Percentiles rank a stretch among this genome's conserved stretches.
Evolutionary conservation across 306 rosid species (phyloP).

Genomic region (Hippophae tibetana): DNA sequence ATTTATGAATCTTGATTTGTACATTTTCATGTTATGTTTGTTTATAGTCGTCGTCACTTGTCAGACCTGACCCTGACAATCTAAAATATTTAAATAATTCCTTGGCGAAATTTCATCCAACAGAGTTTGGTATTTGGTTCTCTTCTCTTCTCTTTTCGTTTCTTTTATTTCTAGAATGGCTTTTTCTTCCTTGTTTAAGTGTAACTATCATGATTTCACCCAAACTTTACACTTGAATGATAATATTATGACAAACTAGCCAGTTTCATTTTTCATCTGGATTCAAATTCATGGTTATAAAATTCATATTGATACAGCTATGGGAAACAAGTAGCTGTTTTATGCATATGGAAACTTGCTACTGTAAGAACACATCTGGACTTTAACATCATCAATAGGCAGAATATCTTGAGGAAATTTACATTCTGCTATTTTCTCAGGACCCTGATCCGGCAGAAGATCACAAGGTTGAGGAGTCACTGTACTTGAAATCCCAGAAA

Average conservation of each 20-base stretch:
- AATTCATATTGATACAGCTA: background rate
- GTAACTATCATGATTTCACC: too few species aligned
- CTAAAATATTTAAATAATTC: too few species aligned
- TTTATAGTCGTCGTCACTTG: background rate
- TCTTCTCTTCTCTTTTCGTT: background rate
- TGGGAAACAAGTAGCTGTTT: constrained; percentile 10
- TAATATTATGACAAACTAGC: background rate
- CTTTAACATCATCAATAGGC: constrained; percentile 37
- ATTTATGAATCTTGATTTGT: background rate
- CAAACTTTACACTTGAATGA: background rate
- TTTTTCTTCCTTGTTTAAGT: too few species aligned
- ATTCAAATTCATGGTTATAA: background rate
- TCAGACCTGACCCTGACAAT: too few species aligned
- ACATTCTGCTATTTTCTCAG: constrained; percentile 23
- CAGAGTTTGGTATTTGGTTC: too few species aligned
- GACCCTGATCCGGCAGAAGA: constrained; percentile 44
- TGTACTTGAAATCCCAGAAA: constrained; percentile 52
- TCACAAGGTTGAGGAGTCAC: constrained; percentile 53
- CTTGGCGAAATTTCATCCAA: too few species aligned
- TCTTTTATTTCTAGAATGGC: background rate
- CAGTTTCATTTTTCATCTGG: background rate
- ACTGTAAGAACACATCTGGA: constrained; percentile 40
- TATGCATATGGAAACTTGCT: constrained; percentile 16
- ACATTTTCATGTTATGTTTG: background rate
- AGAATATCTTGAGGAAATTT: constrained; percentile 44